These are phyloP conservation scores for Phytophthora lateralis DNA, from an alignment of 352 stramenopile genomes.

Conservation along the genomic window DNA sequence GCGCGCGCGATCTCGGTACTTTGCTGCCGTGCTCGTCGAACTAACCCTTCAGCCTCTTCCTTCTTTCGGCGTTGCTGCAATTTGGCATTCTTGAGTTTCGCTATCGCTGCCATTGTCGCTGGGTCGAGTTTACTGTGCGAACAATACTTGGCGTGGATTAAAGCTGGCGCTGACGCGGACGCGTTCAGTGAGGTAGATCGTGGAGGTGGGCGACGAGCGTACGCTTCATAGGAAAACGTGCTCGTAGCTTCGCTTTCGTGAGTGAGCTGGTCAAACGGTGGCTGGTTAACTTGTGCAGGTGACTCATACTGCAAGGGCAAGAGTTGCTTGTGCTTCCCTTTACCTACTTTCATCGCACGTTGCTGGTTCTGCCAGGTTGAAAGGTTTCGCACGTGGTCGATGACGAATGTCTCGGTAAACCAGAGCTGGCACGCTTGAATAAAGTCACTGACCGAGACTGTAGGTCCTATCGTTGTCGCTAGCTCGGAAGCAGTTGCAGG, in stretches of 20 bases:
- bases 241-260: constrained; percentile 43
- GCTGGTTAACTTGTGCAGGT: constrained; percentile 24
- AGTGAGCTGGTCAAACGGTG: constrained; percentile 50
- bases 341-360: constrained; percentile 16
- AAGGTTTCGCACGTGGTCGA: constrained; percentile 38
- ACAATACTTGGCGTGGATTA: constrained; percentile 33
- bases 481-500: constrained; percentile 4
- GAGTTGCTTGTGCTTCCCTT: constrained; percentile 21
- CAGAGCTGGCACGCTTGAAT: constrained; percentile 56
- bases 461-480: constrained; percentile 13
- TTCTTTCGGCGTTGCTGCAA: constrained; percentile 35
- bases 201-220: constrained; percentile 36
- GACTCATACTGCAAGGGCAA: constrained; percentile 20
- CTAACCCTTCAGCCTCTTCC: constrained; percentile 29
- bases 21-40: constrained; percentile 42
- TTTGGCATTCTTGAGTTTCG: constrained; percentile 47
- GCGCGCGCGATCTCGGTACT: constrained; percentile 57
- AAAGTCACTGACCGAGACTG: constrained; percentile 42
- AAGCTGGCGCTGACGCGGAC: constrained; percentile 32
- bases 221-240: constrained; percentile 58
- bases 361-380: constrained; percentile 36
- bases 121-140: constrained; percentile 27
- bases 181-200: constrained; percentile 8
- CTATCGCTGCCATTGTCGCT: constrained; percentile 16
- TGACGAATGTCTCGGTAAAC: constrained; percentile 54